Percentiles rank a stretch among this genome's conserved stretches.
Conservation (phyloP, 257 asterid species). For the Dorcoceras hygrometricum region DNA sequence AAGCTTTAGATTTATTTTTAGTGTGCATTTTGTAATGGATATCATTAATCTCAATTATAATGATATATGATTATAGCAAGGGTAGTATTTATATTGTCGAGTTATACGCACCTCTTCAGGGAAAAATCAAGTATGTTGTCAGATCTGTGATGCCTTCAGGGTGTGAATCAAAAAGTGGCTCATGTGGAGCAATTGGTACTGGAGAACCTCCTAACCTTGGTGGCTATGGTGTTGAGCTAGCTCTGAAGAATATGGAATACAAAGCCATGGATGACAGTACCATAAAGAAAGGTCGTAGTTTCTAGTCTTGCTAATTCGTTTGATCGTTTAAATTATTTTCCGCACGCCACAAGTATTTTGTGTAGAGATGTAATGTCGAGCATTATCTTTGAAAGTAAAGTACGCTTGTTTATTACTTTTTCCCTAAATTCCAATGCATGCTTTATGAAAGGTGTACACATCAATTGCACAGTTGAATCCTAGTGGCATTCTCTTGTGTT, state of each 20-base stretch:
- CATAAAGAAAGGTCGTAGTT: constrained; percentile 61
- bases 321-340: constrained; percentile 15
- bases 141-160: constrained; percentile 90
- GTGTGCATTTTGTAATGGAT: not conserved
- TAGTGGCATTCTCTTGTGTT: constrained; percentile 9
- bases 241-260: constrained; percentile 98
- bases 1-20: constrained; percentile 14
- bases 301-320: constrained; percentile 20
- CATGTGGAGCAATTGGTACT: constrained; percentile 86
- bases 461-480: constrained; percentile 13
- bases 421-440: not conserved
- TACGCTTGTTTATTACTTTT: not conserved
- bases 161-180: constrained; percentile 66
- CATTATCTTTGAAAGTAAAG: not conserved
- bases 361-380: constrained; percentile 8
- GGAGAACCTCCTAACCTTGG: constrained; percentile 77
- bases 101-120: constrained; percentile 40
- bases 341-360: not conserved
- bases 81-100: not conserved
- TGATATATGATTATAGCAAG: not conserved
- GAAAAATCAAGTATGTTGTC: constrained; percentile 70
- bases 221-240: constrained; percentile 99
- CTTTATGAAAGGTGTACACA: not conserved
- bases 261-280: constrained; percentile 97
- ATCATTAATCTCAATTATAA: constrained; percentile 4